Evolutionary conservation across 495 filamentous ascomycete genomes (phyloP).

Genomic region (Aspergillus carlsbadensis): DNA sequence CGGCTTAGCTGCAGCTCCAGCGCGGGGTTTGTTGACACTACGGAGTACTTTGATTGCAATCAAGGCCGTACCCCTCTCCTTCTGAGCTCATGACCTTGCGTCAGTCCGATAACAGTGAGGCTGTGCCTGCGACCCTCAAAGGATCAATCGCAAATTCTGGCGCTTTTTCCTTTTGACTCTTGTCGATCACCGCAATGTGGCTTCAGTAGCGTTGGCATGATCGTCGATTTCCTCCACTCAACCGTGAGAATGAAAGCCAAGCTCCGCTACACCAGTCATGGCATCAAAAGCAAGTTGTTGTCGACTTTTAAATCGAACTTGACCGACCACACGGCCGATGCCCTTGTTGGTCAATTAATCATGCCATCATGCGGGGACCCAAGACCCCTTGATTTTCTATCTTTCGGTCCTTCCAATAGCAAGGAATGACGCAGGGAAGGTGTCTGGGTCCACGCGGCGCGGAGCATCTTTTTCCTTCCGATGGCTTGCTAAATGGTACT

Average conservation of each 20-base stretch:
- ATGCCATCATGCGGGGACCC: not conserved
- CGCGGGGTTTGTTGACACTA: too few relatives aligned
- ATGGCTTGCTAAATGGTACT: too few relatives aligned
- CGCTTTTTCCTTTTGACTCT: not conserved
- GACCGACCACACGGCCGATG: not conserved
- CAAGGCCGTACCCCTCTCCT: too few relatives aligned
- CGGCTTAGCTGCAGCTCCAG: too few relatives aligned
- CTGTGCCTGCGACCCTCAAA: too few relatives aligned
- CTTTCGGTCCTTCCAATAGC: not conserved
- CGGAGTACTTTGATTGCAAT: too few relatives aligned
- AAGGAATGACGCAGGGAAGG: not conserved
- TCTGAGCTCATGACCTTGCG: too few relatives aligned
- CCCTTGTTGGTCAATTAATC: slow-evolving; percentile 2
- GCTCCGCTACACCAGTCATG: not conserved
- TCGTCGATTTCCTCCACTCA: not conserved
- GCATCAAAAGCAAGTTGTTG: not conserved
- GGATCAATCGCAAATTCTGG: too few relatives aligned
- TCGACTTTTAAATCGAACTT: not conserved
- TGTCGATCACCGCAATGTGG: slow-evolving; percentile 6
- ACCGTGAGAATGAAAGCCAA: not conserved
- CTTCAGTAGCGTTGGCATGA: not conserved
- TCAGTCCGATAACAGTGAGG: too few relatives aligned
- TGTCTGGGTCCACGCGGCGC: too few relatives aligned
- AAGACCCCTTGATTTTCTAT: not conserved
- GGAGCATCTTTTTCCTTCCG: too few relatives aligned